These are phyloP conservation scores for Paecilomyces variotii DNA, from an alignment of 2,329 filamentous ascomycete species.

Conservation along the genomic window DNA sequence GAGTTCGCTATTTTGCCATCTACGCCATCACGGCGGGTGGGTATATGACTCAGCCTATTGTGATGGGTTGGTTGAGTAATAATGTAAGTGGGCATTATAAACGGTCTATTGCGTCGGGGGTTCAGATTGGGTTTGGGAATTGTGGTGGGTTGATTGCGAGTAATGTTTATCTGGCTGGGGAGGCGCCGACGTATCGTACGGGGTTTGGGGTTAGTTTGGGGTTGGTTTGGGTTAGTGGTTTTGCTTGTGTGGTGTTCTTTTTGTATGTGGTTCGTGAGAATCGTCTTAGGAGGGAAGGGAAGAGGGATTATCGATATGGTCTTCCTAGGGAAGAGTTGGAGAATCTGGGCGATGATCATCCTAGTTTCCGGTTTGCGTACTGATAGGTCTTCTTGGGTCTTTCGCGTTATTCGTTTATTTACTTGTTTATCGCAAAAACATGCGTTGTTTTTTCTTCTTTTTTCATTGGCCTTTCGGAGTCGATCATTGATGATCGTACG, in stretches of 20 bases:
- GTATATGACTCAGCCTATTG: conserved; percentile 49
- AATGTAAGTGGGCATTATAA: conserved; percentile 53
- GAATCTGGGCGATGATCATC: conserved; percentile 34
- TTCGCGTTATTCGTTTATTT: background rate
- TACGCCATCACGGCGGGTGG: conserved; percentile 48
- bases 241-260: conserved; percentile 22
- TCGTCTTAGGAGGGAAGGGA: conserved; percentile 23
- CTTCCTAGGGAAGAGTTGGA: conserved; percentile 27
- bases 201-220: conserved; percentile 21
- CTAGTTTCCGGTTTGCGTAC: conserved; percentile 30
- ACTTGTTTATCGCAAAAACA: background rate
- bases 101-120: conserved; percentile 44
- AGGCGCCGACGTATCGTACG: conserved; percentile 20
- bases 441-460: background rate
- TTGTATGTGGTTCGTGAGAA: conserved; percentile 30
- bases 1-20: conserved; percentile 47
- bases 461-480: background rate
- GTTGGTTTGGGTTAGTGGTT: conserved; percentile 27
- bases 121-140: conserved; percentile 38
- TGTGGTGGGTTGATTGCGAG: conserved; percentile 27
- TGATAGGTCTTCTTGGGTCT: conserved; percentile 1
- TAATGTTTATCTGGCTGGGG: conserved; percentile 22
- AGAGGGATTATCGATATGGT: conserved; percentile 26
- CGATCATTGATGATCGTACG: too few species aligned
- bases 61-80: conserved; percentile 50